Evolutionary conservation across 257 asterid species (phyloP).

Genomic region (Sherardia arvensis): DNA sequence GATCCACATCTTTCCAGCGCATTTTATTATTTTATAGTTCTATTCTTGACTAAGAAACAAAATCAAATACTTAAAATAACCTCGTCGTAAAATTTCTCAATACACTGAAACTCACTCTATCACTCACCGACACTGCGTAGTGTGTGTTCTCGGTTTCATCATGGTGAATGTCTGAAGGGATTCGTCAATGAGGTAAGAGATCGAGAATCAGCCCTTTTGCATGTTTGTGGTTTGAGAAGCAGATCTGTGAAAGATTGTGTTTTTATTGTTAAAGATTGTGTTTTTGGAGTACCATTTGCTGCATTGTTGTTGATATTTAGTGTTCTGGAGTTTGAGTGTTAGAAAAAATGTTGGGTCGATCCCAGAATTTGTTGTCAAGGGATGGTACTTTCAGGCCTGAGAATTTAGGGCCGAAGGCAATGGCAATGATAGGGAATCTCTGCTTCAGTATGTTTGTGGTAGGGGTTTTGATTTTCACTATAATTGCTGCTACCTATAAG

Average conservation of each 20-base stretch:
- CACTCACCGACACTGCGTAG: not conserved
- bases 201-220: not conserved
- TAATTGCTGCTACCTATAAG: constrained; percentile 48
- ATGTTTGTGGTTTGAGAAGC: not conserved
- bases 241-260: constrained; percentile 20
- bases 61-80: not conserved
- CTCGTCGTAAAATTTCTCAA: not conserved
- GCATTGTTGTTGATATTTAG: not conserved
- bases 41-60: not conserved
- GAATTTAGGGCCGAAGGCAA: constrained; percentile 67
- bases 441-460: constrained; percentile 51
- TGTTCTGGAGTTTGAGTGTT: not conserved
- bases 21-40: not conserved
- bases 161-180: not conserved
- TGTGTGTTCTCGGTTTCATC: not conserved
- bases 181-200: not conserved
- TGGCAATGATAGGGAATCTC: constrained; percentile 43
- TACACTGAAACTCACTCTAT: not conserved
- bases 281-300: constrained; percentile 13
- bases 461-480: constrained; percentile 56
- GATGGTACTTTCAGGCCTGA: constrained; percentile 52
- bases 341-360: constrained; percentile 14
- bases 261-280: not conserved
- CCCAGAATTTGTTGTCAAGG: constrained; percentile 27
- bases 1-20: not conserved